Conservation (phyloP, 2,329 filamentous ascomycete genomes). For the Paraphoma sp. region DNA sequence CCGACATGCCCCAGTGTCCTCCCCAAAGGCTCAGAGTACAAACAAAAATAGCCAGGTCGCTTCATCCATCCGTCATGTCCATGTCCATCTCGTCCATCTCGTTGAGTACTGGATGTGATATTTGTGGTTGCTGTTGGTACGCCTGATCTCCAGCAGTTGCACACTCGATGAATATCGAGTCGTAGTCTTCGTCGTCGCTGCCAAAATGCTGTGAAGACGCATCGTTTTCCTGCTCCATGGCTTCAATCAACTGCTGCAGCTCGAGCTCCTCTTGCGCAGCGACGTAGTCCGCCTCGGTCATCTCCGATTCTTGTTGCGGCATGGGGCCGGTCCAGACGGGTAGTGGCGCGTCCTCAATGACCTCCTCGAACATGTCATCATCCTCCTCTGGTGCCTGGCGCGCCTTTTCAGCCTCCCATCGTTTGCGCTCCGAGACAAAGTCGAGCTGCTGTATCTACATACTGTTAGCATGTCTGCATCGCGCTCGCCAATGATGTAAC, state of each 20-base stretch:
- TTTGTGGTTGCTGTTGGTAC: slow-evolving; percentile 31
- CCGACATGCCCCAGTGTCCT: neutral
- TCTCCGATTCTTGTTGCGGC: slow-evolving; percentile 24
- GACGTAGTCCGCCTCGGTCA: slow-evolving; percentile 49
- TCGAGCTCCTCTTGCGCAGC: slow-evolving; percentile 53
- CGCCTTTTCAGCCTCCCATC: slow-evolving; percentile 54
- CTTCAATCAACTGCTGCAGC: slow-evolving; percentile 52
- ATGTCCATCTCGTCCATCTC: slow-evolving; percentile 47
- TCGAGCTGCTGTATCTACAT: slow-evolving; percentile 57
- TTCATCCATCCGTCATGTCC: slow-evolving; percentile 38
- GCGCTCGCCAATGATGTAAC: neutral
- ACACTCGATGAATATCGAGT: slow-evolving; percentile 68
- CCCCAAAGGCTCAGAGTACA: too few species aligned
- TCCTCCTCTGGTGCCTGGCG: slow-evolving; percentile 47
- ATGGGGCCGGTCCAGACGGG: slow-evolving; percentile 4
- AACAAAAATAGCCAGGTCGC: too few species aligned
- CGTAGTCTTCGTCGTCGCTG: slow-evolving; percentile 68
- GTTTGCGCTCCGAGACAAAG: slow-evolving; percentile 50
- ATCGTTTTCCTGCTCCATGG: slow-evolving; percentile 46
- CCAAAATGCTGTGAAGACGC: slow-evolving; percentile 45
- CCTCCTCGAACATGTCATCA: slow-evolving; percentile 32
- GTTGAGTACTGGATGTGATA: slow-evolving; percentile 4
- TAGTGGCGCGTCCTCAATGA: slow-evolving; percentile 17
- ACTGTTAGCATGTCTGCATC: slow-evolving; percentile 8
- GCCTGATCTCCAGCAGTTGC: slow-evolving; percentile 58